Percentiles rank a stretch among this genome's conserved stretches.
Conservation (phyloP, 2,329 filamentous ascomycete species). For the Neopestalotiopsis sp. region DNA sequence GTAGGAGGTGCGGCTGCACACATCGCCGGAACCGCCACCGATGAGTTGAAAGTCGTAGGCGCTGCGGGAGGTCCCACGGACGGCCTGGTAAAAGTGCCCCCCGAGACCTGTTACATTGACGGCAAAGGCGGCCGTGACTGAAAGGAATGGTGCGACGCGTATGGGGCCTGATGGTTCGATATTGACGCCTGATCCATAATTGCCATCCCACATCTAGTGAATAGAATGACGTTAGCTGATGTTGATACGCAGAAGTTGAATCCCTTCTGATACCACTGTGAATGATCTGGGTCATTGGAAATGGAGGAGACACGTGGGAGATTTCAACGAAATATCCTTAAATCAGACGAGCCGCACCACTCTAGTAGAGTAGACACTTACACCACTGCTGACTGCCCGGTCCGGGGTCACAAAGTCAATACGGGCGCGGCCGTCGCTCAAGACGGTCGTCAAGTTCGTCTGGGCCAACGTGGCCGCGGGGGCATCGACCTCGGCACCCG, state of each 20-base stretch:
- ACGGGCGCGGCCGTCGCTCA: neutral
- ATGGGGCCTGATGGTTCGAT: neutral
- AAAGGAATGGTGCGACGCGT: constrained; percentile 2
- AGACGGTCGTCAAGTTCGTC: neutral
- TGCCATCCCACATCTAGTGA: neutral
- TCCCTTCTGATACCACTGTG: too few species aligned
- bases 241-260: too few species aligned
- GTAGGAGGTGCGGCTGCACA: constrained; percentile 3
- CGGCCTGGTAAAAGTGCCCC: neutral
- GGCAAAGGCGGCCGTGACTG: neutral
- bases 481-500: neutral
- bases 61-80: neutral
- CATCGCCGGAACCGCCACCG: neutral
- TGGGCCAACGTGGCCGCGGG: neutral
- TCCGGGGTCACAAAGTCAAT: constrained; percentile 4
- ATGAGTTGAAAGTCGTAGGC: neutral
- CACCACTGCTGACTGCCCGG: neutral
- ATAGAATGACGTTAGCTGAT: too few species aligned
- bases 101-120: constrained; percentile 1
- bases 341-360: too few species aligned
- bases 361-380: too few species aligned
- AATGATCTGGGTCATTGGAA: too few species aligned
- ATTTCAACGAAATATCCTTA: too few species aligned
- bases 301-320: too few species aligned
- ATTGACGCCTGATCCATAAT: neutral